Evolutionary conservation across 805 yeast genomes (phyloP), one percentile per base, ranked within the genome.

Genomic region (Kodamaea restingae): DNA sequence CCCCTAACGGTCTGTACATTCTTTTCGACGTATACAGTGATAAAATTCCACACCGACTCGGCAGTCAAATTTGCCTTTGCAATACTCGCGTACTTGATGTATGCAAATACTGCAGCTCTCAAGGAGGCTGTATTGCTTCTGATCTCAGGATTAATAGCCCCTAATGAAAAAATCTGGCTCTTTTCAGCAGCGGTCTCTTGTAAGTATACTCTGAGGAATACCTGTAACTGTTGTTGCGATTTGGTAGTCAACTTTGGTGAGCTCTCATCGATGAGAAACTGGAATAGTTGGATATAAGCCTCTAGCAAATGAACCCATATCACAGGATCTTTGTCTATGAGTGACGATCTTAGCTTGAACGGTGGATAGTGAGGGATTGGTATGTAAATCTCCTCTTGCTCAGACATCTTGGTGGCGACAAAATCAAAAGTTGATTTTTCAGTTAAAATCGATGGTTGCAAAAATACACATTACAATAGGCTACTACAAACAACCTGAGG

Each of bases 241-340:
- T 74, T 70, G 7, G 71, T 66, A n/a, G 72, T 63, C 7, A 84
- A 56, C 31, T 62, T 64, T 10, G 51, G 42, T 5, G 62, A 39
- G 7, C 41, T 33, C 7, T 48, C 58, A 4, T 64, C 56, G 24
- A 75, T 56, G 29, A 84, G 55, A 42, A 65, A 74, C 41, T 73
- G 65, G 48, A 79, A 71, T 15, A 78, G 63, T 12, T 53, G 56
- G 39, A 83, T 76, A 56, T 82, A 84, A 3, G 76, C 75, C 47
- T 81, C 86, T 12, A 84, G 58, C 15, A 82, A 60, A 55, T 83
- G 88, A 3, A 75, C 82, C 88, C 91, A 84, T 7, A 84, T 84
- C 15, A 84, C 88, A 0, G 95, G 95, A 54, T 84, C 95, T 44
- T 78, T 84, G 52, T 84, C 93, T 5, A 82, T 80, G 54, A 84